Conservation (phyloP, 371 early-diverging fungal species). For the Mucor circinelloides region DNA sequence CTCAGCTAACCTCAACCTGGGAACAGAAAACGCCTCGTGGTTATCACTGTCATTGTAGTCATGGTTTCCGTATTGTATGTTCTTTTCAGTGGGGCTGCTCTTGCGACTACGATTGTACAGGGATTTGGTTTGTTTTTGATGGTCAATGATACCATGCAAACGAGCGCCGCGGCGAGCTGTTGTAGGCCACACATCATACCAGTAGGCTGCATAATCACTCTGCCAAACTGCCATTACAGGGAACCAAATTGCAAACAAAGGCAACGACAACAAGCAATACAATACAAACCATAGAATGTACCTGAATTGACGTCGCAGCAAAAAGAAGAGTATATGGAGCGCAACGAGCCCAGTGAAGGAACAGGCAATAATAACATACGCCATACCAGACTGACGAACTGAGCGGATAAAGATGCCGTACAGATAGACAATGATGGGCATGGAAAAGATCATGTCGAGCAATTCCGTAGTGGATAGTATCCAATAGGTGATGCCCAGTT, state of each 20-base stretch:
- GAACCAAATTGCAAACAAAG: slow-evolving; percentile 47
- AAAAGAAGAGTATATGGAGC: slow-evolving; percentile 44
- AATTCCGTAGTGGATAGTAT: slow-evolving; percentile 43
- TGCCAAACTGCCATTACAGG: slow-evolving; percentile 46
- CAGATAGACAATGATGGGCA: slow-evolving; percentile 45
- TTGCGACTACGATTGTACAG: not conserved
- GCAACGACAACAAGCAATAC: slow-evolving; percentile 39
- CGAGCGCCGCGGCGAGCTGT: slow-evolving; percentile 16
- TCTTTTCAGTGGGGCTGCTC: not conserved
- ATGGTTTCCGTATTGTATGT: not conserved
- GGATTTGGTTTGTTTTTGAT: not conserved
- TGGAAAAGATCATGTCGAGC: slow-evolving; percentile 41
- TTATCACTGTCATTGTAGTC: slow-evolving; percentile 2
- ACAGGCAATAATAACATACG: slow-evolving; percentile 39
- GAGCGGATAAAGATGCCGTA: slow-evolving; percentile 41
- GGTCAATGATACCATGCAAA: slow-evolving; percentile 42
- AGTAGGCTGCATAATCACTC: slow-evolving; percentile 34
- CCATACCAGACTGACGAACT: slow-evolving; percentile 24
- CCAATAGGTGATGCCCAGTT: slow-evolving; percentile 46
- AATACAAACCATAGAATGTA: slow-evolving; percentile 49
- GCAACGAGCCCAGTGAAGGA: slow-evolving; percentile 33
- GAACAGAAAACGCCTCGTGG: not conserved
- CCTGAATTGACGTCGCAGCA: slow-evolving; percentile 48
- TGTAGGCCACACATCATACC: slow-evolving; percentile 52
- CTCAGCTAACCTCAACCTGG: slow-evolving; percentile 41